A percentile compares a stretch with the other conserved stretches of the same genome.
phyloP scores from a whole-genome alignment of 2,329 filamentous ascomycete species.

The Aspergillus neotritici region DNA sequence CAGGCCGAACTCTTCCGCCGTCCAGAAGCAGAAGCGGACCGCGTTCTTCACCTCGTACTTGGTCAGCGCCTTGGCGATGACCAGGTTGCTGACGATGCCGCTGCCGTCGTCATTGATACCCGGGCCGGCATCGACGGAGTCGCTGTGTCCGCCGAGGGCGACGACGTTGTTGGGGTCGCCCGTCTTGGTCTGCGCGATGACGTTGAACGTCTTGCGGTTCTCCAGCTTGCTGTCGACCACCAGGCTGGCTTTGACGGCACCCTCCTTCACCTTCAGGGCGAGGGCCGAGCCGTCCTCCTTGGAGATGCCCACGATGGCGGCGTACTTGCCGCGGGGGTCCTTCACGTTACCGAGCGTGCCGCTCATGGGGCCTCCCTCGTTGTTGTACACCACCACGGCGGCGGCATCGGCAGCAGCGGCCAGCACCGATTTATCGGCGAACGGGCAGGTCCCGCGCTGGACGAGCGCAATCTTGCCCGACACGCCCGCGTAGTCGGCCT shows the following conservation, averaged over 20 bases:
- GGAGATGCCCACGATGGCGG: slow-evolving; percentile 61
- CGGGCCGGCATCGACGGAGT: slow-evolving; percentile 56
- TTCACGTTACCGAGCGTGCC: slow-evolving; percentile 63
- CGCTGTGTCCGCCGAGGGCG: slow-evolving; percentile 56
- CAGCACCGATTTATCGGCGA: slow-evolving; percentile 63
- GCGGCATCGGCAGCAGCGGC: slow-evolving; percentile 65
- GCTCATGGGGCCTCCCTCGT: slow-evolving; percentile 55
- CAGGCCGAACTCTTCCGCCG: slow-evolving; percentile 58
- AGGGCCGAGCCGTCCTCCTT: slow-evolving; percentile 55
- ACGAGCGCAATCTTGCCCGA: slow-evolving; percentile 65
- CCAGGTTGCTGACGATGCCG: slow-evolving; percentile 57
- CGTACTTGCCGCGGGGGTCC: slow-evolving; percentile 37
- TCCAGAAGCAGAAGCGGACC: slow-evolving; percentile 63
- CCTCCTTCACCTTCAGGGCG: slow-evolving; percentile 47
- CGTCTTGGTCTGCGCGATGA: slow-evolving; percentile 55
- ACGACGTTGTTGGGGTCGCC: slow-evolving; percentile 57
- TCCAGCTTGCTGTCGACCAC: slow-evolving; percentile 43
- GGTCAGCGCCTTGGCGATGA: slow-evolving; percentile 57
- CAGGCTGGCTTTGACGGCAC: slow-evolving; percentile 32
- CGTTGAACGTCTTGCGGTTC: slow-evolving; percentile 50
- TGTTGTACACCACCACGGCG: slow-evolving; percentile 71
- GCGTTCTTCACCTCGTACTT: slow-evolving; percentile 68
- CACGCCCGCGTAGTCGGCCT: slow-evolving; percentile 54
- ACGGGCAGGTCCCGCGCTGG: slow-evolving; percentile 63
- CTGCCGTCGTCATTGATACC: slow-evolving; percentile 77